Evolutionary conservation across 148 eudicot genomes (phyloP).

Genomic region (Silene latifolia): DNA sequence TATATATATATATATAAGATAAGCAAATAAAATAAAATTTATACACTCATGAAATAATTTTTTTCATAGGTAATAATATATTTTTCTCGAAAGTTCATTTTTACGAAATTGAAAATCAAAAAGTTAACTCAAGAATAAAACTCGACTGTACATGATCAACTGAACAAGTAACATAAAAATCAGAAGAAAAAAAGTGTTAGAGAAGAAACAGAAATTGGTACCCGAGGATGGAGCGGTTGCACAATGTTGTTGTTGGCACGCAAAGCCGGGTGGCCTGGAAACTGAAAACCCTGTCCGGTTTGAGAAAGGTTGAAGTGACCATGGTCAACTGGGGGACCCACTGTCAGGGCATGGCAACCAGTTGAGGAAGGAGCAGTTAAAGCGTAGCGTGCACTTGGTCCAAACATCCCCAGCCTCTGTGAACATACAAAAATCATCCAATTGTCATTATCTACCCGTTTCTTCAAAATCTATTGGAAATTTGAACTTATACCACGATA

Average conservation of each 20-base stretch:
- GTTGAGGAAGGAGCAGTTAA: constrained; percentile 14
- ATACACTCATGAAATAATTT: no score
- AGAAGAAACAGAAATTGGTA: not conserved
- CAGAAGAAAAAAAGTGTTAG: not conserved
- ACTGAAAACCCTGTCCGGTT: not conserved
- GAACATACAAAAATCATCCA: not conserved
- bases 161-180: not conserved
- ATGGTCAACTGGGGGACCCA: constrained; percentile 25
- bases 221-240: not conserved
- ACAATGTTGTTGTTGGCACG: not conserved
- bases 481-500: no score
- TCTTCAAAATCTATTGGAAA: no score
- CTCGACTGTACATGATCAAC: not conserved
- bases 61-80: no score
- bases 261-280: not conserved
- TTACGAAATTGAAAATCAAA: no score
- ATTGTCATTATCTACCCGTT: not conserved
- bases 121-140: no score
- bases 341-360: constrained; percentile 11
- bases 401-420: constrained; percentile 9
- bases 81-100: no score
- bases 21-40: no score
- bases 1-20: no score
- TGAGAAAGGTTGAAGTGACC: not conserved
- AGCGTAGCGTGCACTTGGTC: constrained; percentile 7